phyloP scores from a whole-genome alignment of 495 filamentous ascomycete genomes.

The Alectoria sarmentosa region DNA sequence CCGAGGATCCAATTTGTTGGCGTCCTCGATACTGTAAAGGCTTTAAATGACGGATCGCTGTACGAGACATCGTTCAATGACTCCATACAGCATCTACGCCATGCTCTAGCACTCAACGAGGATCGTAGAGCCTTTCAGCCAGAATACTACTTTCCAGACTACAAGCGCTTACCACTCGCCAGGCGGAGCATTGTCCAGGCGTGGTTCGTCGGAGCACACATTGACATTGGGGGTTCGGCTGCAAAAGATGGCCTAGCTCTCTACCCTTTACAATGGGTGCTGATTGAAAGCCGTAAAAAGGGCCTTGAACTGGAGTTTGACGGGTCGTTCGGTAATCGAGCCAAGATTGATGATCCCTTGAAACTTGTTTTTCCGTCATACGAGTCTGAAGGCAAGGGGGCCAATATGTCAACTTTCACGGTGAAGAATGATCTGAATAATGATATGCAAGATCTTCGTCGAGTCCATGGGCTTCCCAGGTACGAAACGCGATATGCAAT shows the following conservation, averaged over 20 bases:
- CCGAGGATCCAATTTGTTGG: conserved; percentile 42
- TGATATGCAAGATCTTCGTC: conserved; percentile 28
- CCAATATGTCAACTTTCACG: conserved; percentile 13
- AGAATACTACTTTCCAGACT: conserved; percentile 29
- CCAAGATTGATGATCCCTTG: conserved; percentile 20
- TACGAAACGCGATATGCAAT: conserved; percentile 13
- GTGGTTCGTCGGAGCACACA: conserved; percentile 49
- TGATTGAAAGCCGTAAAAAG: conserved; percentile 27
- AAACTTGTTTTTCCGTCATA: conserved; percentile 8
- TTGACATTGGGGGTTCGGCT: conserved; percentile 39
- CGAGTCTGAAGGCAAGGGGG: conserved; percentile 7
- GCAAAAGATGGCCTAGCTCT: conserved; percentile 31
- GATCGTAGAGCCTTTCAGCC: conserved; percentile 43
- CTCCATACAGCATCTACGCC: conserved; percentile 43
- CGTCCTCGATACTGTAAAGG: conserved; percentile 55
- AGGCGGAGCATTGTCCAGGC: conserved; percentile 34
- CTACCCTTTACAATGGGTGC: conserved; percentile 35
- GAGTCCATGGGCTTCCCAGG: conserved; percentile 13
- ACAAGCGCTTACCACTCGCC: conserved; percentile 4
- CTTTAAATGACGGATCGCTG: conserved; percentile 9
- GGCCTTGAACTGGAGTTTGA: conserved; percentile 24
- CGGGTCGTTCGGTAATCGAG: conserved; percentile 4
- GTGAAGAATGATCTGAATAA: conserved; percentile 26
- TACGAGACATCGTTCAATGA: conserved; percentile 21
- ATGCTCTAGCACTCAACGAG: conserved; percentile 52